Evolutionary conservation across 352 stramenopile genomes (phyloP).

Genomic region (Globisporangium ultimum): DNA sequence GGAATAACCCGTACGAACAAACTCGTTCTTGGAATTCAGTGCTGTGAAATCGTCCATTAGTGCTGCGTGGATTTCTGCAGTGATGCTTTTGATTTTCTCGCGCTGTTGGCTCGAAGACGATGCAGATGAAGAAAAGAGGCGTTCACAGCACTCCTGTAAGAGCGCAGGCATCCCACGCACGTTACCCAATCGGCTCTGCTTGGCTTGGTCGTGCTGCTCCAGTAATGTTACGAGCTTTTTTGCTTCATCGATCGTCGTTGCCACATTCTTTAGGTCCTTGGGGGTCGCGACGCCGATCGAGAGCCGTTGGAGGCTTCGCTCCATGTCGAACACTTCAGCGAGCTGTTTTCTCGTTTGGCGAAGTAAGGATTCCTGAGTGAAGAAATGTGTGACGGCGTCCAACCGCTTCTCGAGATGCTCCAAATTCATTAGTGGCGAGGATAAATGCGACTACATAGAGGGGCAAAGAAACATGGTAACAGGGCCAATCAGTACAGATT

Average conservation of each 20-base stretch:
- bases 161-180: slow-evolving; percentile 21
- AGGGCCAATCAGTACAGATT: no score
- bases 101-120: slow-evolving; percentile 5
- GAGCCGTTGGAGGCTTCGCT: slow-evolving; percentile 66
- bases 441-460: slow-evolving; percentile 50
- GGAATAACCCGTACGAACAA: slow-evolving; percentile 57
- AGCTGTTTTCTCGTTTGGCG: slow-evolving; percentile 52
- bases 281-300: slow-evolving; percentile 54
- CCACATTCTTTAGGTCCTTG: slow-evolving; percentile 71
- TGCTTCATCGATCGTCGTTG: slow-evolving; percentile 50
- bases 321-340: slow-evolving; percentile 61
- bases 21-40: slow-evolving; percentile 57
- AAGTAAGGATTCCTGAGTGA: slow-evolving; percentile 39
- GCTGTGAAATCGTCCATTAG: slow-evolving; percentile 57
- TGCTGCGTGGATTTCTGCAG: slow-evolving; percentile 44
- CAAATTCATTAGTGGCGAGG: slow-evolving; percentile 61
- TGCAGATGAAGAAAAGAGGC: slow-evolving; percentile 9
- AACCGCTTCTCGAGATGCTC: slow-evolving; percentile 41
- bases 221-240: slow-evolving; percentile 31
- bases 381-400: slow-evolving; percentile 54
- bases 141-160: slow-evolving; percentile 21
- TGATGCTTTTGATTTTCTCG: slow-evolving; percentile 21
- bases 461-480: background rate
- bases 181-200: background rate
- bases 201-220: slow-evolving; percentile 19